phyloP scores from a whole-genome alignment of 2,329 filamentous ascomycete genomes.

The Fusarium sp. region DNA sequence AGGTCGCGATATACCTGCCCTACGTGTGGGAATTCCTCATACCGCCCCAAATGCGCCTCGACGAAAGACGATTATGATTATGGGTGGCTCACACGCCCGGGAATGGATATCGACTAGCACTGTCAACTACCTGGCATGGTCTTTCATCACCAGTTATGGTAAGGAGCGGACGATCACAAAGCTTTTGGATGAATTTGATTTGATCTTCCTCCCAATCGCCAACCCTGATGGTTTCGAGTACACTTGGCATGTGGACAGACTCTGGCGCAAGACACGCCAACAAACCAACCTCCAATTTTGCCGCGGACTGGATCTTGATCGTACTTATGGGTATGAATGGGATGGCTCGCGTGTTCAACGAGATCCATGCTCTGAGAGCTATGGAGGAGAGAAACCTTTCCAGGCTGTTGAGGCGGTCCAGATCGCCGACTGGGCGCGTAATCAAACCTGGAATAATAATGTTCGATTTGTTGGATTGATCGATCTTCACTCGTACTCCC shows the following conservation, averaged over 20 bases:
- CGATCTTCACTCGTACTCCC: slow-evolving; percentile 94
- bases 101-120: slow-evolving; percentile 97
- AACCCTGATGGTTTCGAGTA: slow-evolving; percentile 97
- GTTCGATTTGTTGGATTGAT: slow-evolving; percentile 85
- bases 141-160: slow-evolving; percentile 84
- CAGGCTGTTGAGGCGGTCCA: slow-evolving; percentile 82
- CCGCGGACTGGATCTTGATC: slow-evolving; percentile 88
- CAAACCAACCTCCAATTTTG: slow-evolving; percentile 86
- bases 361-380: slow-evolving; percentile 93
- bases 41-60: slow-evolving; percentile 58
- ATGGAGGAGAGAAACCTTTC: slow-evolving; percentile 85
- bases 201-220: slow-evolving; percentile 86
- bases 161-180: slow-evolving; percentile 78
- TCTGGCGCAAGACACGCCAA: slow-evolving; percentile 96
- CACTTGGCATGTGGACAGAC: slow-evolving; percentile 88
- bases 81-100: slow-evolving; percentile 89
- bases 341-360: slow-evolving; percentile 71
- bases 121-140: slow-evolving; percentile 91
- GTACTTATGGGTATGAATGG: slow-evolving; percentile 88
- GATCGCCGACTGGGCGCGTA: slow-evolving; percentile 85
- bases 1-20: slow-evolving; percentile 84
- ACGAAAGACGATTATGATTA: slow-evolving; percentile 83
- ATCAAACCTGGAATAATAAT: slow-evolving; percentile 79
- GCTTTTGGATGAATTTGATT: slow-evolving; percentile 85
- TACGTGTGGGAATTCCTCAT: slow-evolving; percentile 76